phyloP scores from a whole-genome alignment of 345 rosid species.

The Ceriops decandra region DNA sequence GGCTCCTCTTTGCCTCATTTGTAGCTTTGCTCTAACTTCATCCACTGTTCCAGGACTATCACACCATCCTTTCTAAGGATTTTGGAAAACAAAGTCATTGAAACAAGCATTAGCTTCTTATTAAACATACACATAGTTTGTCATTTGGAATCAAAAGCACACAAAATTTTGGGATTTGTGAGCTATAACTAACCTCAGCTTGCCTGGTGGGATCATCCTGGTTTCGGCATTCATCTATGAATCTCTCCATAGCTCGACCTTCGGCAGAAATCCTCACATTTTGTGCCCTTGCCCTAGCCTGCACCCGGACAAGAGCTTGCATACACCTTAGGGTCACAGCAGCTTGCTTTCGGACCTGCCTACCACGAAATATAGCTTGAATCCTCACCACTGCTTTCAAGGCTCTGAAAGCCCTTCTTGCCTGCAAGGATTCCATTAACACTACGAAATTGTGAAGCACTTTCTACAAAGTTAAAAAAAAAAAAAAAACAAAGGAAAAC shows the following conservation, averaged over 20 bases:
- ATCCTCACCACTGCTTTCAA: conserved; percentile 83
- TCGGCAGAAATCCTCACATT: conserved; percentile 35
- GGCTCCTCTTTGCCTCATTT: conserved; percentile 73
- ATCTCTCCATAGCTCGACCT: conserved; percentile 27
- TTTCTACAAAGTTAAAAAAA: too few relatives aligned
- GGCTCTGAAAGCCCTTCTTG: conserved; percentile 78
- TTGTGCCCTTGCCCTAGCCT: conserved; percentile 68
- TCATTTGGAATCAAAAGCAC: too few relatives aligned
- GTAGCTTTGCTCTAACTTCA: conserved; percentile 61
- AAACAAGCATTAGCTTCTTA: not conserved
- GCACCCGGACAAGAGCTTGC: conserved; percentile 95
- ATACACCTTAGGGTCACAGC: conserved; percentile 86
- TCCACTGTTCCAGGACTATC: conserved; percentile 54
- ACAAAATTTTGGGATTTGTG: not conserved
- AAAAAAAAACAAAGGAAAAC: too few relatives aligned
- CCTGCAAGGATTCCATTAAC: conserved; percentile 39
- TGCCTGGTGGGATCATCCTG: conserved; percentile 51
- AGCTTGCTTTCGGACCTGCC: conserved; percentile 86
- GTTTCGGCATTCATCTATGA: conserved; percentile 17
- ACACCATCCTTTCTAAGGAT: conserved; percentile 72
- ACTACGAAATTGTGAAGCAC: not conserved
- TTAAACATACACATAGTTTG: too few relatives aligned
- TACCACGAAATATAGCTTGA: conserved; percentile 82
- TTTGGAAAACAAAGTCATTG: not conserved
- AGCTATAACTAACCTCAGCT: conserved; percentile 47